Percentiles rank a stretch among this genome's conserved stretches.
These are phyloP conservation scores for Volvox africanus DNA, from an alignment of 139 green algal genomes.

Conservation along the genomic window DNA sequence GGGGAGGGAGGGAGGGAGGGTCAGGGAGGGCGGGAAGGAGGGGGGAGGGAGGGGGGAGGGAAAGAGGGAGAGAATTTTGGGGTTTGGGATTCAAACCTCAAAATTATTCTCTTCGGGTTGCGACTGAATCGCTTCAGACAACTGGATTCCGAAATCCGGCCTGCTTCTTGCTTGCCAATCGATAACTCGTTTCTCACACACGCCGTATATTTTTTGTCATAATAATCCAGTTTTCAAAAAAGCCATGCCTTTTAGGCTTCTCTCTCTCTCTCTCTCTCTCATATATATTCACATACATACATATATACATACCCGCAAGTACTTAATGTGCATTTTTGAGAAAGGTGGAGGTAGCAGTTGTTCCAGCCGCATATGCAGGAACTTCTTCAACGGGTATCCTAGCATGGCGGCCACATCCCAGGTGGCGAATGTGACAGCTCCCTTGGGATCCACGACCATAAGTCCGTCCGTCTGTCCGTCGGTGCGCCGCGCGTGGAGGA, in stretches of 20 bases:
- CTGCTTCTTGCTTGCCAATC: no score
- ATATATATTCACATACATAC: neutral
- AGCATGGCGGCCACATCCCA: conserved; percentile 48
- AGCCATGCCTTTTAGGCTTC: no score
- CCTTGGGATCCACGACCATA: conserved; percentile 42
- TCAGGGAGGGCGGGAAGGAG: no score
- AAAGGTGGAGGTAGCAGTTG: conserved; percentile 38
- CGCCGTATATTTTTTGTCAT: no score
- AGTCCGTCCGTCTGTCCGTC: conserved; percentile 8
- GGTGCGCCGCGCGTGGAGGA: conserved; percentile 41
- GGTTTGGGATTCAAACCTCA: no score
- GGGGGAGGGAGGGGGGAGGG: no score
- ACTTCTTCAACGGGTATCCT: conserved; percentile 15
- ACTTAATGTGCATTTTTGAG: neutral
- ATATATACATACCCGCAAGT: neutral
- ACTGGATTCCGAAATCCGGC: no score
- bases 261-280: neutral
- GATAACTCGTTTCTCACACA: no score
- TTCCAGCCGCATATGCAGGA: conserved; percentile 33
- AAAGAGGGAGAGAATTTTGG: neutral
- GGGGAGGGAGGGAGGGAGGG: neutral
- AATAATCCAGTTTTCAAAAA: no score
- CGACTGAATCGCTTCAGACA: no score
- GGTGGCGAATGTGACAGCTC: conserved; percentile 29
- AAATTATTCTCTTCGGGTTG: no score